Conservation (phyloP, 2,329 filamentous ascomycete species). For the Ophiostoma sp. region DNA sequence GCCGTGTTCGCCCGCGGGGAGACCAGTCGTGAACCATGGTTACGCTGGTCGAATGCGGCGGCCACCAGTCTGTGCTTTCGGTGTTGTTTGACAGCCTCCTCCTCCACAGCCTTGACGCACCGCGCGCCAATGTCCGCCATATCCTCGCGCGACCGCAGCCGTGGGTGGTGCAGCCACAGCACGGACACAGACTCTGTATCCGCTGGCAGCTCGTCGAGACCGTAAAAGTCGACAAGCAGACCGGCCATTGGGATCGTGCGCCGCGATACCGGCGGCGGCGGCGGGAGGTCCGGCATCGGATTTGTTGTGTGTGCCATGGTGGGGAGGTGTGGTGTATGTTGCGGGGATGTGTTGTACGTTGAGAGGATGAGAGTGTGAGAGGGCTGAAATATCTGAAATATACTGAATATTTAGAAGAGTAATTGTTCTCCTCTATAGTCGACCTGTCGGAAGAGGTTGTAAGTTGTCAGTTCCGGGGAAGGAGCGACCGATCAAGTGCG, state of each 20-base stretch:
- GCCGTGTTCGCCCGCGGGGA: constrained; percentile 68
- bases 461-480: background rate
- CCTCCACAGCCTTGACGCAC: constrained; percentile 68
- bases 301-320: constrained; percentile 27
- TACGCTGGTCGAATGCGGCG: constrained; percentile 86
- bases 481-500: background rate
- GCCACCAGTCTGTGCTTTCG: constrained; percentile 60
- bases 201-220: constrained; percentile 67
- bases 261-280: constrained; percentile 57
- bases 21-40: constrained; percentile 77
- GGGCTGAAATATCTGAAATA: background rate
- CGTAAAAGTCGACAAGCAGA: constrained; percentile 76
- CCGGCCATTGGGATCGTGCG: constrained; percentile 72
- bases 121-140: constrained; percentile 76
- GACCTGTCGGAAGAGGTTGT: background rate
- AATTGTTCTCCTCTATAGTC: background rate
- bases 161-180: constrained; percentile 89
- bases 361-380: background rate
- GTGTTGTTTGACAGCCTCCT: constrained; percentile 35
- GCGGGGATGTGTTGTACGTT: too few relatives aligned
- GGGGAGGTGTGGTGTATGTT: background rate
- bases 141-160: constrained; percentile 66
- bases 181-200: constrained; percentile 63
- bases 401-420: background rate
- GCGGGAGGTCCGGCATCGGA: constrained; percentile 36